Percentiles rank a stretch among this genome's conserved stretches.
Conservation (phyloP, 2,329 filamentous ascomycete species). For the Tolypocladium nubicola region DNA sequence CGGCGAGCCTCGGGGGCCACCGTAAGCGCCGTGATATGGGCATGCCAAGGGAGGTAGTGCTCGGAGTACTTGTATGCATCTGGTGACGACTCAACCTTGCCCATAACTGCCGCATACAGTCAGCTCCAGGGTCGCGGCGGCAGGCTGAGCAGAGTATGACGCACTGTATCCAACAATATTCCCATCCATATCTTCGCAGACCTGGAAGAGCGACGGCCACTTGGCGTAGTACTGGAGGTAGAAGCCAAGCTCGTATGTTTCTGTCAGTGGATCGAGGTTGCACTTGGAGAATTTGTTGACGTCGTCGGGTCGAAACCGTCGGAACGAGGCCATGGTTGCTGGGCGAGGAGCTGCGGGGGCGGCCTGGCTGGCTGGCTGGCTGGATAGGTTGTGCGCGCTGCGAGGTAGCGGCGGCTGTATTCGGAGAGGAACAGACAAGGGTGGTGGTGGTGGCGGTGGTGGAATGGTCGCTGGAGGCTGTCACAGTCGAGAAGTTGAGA, state of each 20-base stretch:
- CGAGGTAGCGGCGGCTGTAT: background rate
- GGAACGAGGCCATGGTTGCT: conserved; percentile 64
- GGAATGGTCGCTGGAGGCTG: background rate
- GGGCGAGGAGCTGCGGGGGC: background rate
- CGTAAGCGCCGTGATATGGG: conserved; percentile 91
- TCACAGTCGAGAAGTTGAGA: background rate
- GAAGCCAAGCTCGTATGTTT: conserved; percentile 92
- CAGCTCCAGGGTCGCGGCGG: conserved; percentile 10
- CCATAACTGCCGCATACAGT: conserved; percentile 64
- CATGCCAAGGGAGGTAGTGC: conserved; percentile 98
- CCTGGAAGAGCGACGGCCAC: conserved; percentile 92
- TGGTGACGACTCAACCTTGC: conserved; percentile 85
- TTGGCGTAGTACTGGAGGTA: conserved; percentile 93
- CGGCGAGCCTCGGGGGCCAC: conserved; percentile 80
- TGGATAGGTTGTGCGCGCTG: background rate
- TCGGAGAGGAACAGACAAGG: background rate
- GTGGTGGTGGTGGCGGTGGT: background rate
- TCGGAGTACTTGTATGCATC: conserved; percentile 62
- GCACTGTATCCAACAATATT: conserved; percentile 90
- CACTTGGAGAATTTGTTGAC: conserved; percentile 85
- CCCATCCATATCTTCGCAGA: conserved; percentile 77
- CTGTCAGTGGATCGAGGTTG: conserved; percentile 93
- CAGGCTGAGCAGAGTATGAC: conserved; percentile 17
- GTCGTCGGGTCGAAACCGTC: conserved; percentile 74
- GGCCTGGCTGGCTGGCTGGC: background rate